Evolutionary conservation across 306 rosid genomes (phyloP).

Genomic region (Trifolium subterraneum): DNA sequence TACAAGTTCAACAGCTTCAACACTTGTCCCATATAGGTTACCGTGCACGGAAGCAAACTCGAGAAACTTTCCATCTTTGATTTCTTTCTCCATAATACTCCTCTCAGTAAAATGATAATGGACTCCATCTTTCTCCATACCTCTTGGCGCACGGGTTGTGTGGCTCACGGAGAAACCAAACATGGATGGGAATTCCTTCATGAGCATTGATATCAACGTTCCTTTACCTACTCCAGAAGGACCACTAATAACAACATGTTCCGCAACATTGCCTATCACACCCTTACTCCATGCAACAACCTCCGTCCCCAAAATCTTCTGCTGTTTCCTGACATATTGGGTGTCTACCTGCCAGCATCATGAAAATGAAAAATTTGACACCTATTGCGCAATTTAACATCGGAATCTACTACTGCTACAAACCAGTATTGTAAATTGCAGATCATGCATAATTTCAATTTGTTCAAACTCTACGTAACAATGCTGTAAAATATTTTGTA

Average conservation of each 20-base stretch:
- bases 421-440: background rate
- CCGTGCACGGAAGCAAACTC: conserved; percentile 94
- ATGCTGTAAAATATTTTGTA: background rate
- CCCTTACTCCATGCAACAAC: conserved; percentile 96
- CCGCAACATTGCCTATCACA: conserved; percentile 68
- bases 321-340: conserved; percentile 74
- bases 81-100: conserved; percentile 77
- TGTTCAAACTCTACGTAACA: background rate
- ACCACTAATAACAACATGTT: conserved; percentile 82
- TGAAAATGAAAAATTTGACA: conserved; percentile 30
- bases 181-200: conserved; percentile 83
- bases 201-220: conserved; percentile 82
- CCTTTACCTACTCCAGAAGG: conserved; percentile 99
- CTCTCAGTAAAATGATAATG: conserved; percentile 84
- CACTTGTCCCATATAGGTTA: conserved; percentile 89
- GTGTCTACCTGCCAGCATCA: conserved; percentile 70
- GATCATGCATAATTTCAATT: background rate
- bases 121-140: conserved; percentile 79
- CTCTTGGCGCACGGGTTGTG: conserved; percentile 84
- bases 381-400: background rate
- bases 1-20: conserved; percentile 86
- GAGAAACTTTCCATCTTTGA: conserved; percentile 78
- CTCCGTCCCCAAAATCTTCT: conserved; percentile 60
- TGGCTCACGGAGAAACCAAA: conserved; percentile 97
- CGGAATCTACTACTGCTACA: background rate